These are phyloP conservation scores for Mortierella polycephala DNA, from an alignment of 371 early-diverging fungal species.

Conservation along the genomic window DNA sequence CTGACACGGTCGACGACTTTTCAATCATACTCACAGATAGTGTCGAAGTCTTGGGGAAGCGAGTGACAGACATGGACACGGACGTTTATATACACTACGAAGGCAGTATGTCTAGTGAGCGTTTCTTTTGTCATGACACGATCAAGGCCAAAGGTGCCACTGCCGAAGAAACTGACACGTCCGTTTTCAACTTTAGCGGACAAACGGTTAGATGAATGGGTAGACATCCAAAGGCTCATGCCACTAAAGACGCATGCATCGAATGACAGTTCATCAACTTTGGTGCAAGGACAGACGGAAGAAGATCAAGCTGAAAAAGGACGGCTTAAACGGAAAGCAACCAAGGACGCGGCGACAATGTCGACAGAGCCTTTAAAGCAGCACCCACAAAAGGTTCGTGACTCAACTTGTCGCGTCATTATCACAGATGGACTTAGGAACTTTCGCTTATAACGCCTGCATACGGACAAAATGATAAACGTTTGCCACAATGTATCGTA, in stretches of 20 bases:
- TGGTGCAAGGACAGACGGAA: constrained; percentile 6
- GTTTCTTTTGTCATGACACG: neutral
- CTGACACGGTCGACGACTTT: neutral
- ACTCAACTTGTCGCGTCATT: too few species aligned
- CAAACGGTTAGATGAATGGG: constrained; percentile 51
- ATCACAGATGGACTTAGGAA: too few species aligned
- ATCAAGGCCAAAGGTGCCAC: neutral
- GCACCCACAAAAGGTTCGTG: constrained; percentile 16
- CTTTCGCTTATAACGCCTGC: too few species aligned
- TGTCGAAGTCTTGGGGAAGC: constrained; percentile 42
- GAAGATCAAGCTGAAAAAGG: neutral
- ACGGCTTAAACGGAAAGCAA: constrained; percentile 27
- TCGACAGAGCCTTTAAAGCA: constrained; percentile 19
- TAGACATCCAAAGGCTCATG: constrained; percentile 24
- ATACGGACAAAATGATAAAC: too few species aligned
- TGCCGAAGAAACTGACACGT: neutral
- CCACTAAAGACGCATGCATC: neutral
- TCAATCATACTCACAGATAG: constrained; percentile 15
- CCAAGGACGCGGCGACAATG: constrained; percentile 23
- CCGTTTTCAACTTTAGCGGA: constrained; percentile 18
- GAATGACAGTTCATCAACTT: neutral
- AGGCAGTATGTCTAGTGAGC: constrained; percentile 26
- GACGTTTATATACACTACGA: constrained; percentile 46
- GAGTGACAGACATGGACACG: constrained; percentile 33
- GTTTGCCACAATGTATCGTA: neutral